phyloP scores from a whole-genome alignment of 1,139 yeast genomes.

The Geotrichum carabidarum region DNA sequence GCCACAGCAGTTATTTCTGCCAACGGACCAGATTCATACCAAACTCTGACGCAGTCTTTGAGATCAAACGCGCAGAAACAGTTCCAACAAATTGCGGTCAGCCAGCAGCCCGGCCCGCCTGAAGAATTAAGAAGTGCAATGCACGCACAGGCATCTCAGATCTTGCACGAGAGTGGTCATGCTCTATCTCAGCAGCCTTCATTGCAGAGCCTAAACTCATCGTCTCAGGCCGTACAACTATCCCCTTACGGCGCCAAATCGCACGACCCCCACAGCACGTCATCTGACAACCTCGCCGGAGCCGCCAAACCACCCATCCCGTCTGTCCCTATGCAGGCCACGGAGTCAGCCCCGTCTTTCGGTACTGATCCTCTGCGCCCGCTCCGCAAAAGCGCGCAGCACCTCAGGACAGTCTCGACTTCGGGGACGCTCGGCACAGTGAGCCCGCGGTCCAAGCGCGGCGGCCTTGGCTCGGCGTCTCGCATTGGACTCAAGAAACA shows the following conservation, averaged over 20 bases:
- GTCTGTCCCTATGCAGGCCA: neutral
- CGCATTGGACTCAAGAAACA: slow-evolving; percentile 3
- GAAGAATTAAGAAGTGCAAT: slow-evolving; percentile 1
- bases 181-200: slow-evolving; percentile 17
- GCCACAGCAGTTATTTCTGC: neutral
- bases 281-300: slow-evolving; percentile 8
- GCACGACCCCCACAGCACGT: neutral
- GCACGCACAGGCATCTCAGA: slow-evolving; percentile 9
- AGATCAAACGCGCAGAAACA: slow-evolving; percentile 17
- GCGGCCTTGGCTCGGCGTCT: slow-evolving; percentile 1
- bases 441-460: slow-evolving; percentile 2
- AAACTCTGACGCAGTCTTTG: slow-evolving; percentile 17
- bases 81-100: slow-evolving; percentile 14
- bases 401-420: neutral
- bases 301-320: neutral
- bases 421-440: neutral
- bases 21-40: slow-evolving; percentile 13
- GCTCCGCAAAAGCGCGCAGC: slow-evolving; percentile 9
- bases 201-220: neutral
- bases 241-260: slow-evolving; percentile 4
- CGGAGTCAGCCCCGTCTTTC: slow-evolving; percentile 13
- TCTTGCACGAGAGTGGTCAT: slow-evolving; percentile 19
- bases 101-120: slow-evolving; percentile 20
- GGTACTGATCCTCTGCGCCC: slow-evolving; percentile 4
- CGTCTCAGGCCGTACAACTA: neutral